phyloP scores from a whole-genome alignment of 2,329 filamentous ascomycete genomes.

The Colletotrichum orchidophilum region DNA sequence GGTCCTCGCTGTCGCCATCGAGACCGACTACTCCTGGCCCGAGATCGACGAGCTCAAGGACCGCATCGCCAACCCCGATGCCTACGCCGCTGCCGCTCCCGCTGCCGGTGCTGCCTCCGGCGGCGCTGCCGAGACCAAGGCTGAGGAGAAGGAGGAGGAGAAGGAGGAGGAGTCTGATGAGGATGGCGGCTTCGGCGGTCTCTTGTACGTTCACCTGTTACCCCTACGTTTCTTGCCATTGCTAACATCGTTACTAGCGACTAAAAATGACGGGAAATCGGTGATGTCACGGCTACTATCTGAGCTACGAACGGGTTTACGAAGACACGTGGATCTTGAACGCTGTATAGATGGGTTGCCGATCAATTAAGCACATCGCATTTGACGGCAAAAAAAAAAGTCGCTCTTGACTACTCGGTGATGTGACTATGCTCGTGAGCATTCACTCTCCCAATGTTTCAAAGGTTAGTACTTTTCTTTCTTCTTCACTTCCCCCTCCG shows the following conservation, averaged over 20 bases:
- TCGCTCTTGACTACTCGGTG: slow-evolving; percentile 34
- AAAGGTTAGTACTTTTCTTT: slow-evolving; percentile 55
- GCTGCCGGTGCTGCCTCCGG: slow-evolving; percentile 66
- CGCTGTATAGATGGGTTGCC: slow-evolving; percentile 60
- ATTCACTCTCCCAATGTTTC: slow-evolving; percentile 15
- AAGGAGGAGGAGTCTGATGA: slow-evolving; percentile 75
- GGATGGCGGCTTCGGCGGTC: slow-evolving; percentile 80
- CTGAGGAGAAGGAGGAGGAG: slow-evolving; percentile 72
- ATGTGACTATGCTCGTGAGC: slow-evolving; percentile 38
- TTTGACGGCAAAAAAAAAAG: slow-evolving; percentile 37
- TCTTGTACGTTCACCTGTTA: slow-evolving; percentile 67
- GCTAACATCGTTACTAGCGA: slow-evolving; percentile 58
- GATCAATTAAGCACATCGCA: slow-evolving; percentile 49
- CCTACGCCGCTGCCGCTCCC: slow-evolving; percentile 87
- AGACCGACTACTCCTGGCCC: slow-evolving; percentile 93
- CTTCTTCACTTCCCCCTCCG: slow-evolving; percentile 13
- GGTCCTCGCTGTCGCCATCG: slow-evolving; percentile 85
- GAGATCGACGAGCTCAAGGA: slow-evolving; percentile 99
- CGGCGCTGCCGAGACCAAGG: slow-evolving; percentile 60
- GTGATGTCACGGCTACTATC: slow-evolving; percentile 51
- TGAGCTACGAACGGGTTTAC: slow-evolving; percentile 56
- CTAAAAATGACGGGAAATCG: slow-evolving; percentile 56
- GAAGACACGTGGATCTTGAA: slow-evolving; percentile 50
- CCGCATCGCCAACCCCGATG: slow-evolving; percentile 98
- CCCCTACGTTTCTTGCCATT: neutral